Percentiles rank a stretch among this genome's conserved stretches.
Evolutionary conservation across 495 filamentous ascomycete species (phyloP).

Genomic region (Opeltia flavorubescens): DNA sequence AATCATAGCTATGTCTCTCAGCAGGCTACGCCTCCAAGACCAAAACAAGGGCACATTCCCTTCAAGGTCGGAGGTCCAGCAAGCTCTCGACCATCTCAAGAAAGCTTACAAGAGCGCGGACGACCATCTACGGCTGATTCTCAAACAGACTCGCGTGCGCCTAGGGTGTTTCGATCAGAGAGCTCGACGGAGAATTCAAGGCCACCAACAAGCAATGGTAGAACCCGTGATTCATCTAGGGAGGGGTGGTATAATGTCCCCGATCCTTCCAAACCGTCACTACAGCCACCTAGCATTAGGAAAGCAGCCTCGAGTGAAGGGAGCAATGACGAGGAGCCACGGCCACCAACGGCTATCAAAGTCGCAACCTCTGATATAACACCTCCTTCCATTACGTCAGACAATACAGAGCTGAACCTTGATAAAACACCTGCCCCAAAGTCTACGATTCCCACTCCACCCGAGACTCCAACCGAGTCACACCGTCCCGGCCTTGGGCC

Average conservation of each 20-base stretch:
- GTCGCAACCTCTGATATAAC: neutral
- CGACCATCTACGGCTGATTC: neutral
- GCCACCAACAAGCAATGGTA: neutral
- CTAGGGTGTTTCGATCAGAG: neutral
- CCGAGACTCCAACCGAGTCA: conserved; percentile 29
- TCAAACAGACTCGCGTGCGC: neutral
- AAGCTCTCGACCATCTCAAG: neutral
- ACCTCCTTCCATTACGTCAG: neutral
- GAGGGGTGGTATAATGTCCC: neutral
- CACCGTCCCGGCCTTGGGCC: conserved; percentile 72
- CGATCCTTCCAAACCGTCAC: neutral
- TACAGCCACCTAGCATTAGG: neutral
- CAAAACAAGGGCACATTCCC: neutral
- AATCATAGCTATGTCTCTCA: conserved; percentile 1
- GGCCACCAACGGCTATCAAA: conserved; percentile 3
- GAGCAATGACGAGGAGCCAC: conserved; percentile 6
- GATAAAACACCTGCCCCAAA: neutral
- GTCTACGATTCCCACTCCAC: conserved; percentile 10
- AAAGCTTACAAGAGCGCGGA: neutral
- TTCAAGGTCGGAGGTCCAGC: neutral
- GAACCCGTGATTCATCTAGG: neutral
- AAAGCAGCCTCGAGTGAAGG: neutral
- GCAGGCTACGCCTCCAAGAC: neutral
- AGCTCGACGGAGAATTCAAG: neutral
- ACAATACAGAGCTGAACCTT: neutral